Evolutionary conservation across 352 stramenopile genomes (phyloP).

Genomic region (Globisporangium nodosum): DNA sequence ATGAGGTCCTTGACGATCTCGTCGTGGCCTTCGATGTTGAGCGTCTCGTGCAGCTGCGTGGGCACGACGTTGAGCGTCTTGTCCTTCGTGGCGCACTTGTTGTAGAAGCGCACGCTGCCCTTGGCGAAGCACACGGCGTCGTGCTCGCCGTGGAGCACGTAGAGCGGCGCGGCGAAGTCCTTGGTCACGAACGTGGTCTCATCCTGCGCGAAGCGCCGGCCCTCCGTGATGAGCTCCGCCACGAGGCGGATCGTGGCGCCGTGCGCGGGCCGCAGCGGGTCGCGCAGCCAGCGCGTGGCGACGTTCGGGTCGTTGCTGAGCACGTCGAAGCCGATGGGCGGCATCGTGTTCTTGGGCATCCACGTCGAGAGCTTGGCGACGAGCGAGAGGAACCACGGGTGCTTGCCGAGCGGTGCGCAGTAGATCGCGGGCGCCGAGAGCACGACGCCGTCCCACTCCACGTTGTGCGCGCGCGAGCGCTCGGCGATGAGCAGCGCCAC

Average conservation of each 20-base stretch:
- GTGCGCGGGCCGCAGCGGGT: conserved; percentile 26
- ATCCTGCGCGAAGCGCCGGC: conserved; percentile 15
- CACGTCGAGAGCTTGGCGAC: conserved; percentile 18
- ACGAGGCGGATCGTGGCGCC: conserved; percentile 23
- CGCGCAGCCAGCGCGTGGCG: conserved; percentile 24
- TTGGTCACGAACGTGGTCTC: conserved; percentile 19
- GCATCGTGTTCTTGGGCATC: conserved; percentile 31
- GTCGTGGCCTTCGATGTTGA: conserved; percentile 32
- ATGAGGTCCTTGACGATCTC: conserved; percentile 25
- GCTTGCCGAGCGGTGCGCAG: conserved; percentile 20
- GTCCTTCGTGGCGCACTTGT: conserved; percentile 24
- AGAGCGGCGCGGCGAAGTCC: conserved; percentile 24
- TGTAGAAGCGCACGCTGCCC: conserved; percentile 31
- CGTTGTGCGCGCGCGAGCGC: conserved; percentile 12
- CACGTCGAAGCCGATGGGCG: conserved; percentile 20
- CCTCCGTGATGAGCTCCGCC: conserved; percentile 20
- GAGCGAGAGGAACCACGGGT: conserved; percentile 13
- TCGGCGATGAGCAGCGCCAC: conserved; percentile 29
- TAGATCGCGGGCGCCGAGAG: conserved; percentile 29
- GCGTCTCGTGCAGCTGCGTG: conserved; percentile 28
- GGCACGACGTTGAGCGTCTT: conserved; percentile 43
- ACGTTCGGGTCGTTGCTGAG: conserved; percentile 24
- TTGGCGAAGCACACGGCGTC: conserved; percentile 30
- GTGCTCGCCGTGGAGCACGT: conserved; percentile 32
- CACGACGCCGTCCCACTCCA: conserved; percentile 38